Evolutionary conservation across 1,284 basidiomycete genomes (phyloP).

Genomic region (Trichosporon asahii): DNA sequence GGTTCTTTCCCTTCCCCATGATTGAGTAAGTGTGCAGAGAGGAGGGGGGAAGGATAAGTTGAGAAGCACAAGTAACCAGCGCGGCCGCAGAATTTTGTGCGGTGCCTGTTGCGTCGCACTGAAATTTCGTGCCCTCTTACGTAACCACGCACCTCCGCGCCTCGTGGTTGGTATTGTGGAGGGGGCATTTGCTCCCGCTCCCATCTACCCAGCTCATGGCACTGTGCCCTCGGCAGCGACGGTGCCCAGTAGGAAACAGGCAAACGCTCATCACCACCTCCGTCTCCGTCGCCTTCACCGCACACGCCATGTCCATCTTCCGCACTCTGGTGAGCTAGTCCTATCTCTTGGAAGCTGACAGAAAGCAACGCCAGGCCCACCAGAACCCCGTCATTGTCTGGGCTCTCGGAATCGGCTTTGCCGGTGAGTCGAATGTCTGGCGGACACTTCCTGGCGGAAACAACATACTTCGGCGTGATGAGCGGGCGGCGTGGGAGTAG

Average conservation of each 20-base stretch:
- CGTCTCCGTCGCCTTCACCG: slow-evolving; percentile 10
- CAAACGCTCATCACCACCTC: slow-evolving; percentile 11
- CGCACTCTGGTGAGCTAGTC: slow-evolving; percentile 28
- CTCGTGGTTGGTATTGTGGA: background rate
- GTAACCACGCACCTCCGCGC: background rate
- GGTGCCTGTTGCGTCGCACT: background rate
- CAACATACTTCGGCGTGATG: no score
- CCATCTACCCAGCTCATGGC: background rate
- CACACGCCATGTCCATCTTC: slow-evolving; percentile 35
- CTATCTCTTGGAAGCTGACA: slow-evolving; percentile 16
- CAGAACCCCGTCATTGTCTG: slow-evolving; percentile 91
- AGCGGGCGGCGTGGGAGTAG: background rate
- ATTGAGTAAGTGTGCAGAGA: slow-evolving; percentile 18
- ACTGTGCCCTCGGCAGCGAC: background rate
- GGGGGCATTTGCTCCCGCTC: background rate
- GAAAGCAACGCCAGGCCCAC: slow-evolving; percentile 77
- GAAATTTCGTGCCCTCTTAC: slow-evolving; percentile 6
- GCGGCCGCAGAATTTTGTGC: slow-evolving; percentile 13
- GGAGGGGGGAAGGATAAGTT: slow-evolving; percentile 3
- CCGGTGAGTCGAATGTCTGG: no score
- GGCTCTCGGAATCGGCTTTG: slow-evolving; percentile 68
- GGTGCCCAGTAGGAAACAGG: background rate
- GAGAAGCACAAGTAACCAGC: slow-evolving; percentile 1
- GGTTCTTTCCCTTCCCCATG: slow-evolving; percentile 53
- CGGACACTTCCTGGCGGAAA: no score